phyloP scores from a whole-genome alignment of 257 asterid species.

The Lycium ferocissimum region DNA sequence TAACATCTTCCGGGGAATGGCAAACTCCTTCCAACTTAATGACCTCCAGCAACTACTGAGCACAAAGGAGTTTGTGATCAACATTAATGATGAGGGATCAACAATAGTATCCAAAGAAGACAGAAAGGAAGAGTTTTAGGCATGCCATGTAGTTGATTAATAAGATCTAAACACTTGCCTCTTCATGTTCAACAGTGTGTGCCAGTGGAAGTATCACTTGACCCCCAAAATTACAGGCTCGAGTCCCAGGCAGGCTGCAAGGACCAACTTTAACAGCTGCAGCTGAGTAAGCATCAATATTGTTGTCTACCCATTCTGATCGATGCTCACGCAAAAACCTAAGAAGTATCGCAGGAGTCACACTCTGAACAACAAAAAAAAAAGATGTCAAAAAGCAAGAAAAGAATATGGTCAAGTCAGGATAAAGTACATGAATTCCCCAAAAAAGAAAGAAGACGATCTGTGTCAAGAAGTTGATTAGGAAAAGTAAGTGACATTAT shows the following conservation, averaged over 20 bases:
- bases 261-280: conserved; percentile 77
- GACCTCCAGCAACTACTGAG: conserved; percentile 79
- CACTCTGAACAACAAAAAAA: conserved; percentile 59
- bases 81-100: neutral
- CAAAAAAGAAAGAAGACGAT: neutral
- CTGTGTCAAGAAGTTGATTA: neutral
- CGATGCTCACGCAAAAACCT: conserved; percentile 87
- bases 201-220: conserved; percentile 89
- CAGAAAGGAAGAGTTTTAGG: neutral
- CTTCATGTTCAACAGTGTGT: conserved; percentile 89
- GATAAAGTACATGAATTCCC: conserved; percentile 6
- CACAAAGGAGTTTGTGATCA: conserved; percentile 23
- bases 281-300: conserved; percentile 80
- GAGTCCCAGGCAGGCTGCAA: conserved; percentile 61
- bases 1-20: conserved; percentile 68
- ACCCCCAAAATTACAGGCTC: conserved; percentile 70
- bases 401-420: neutral
- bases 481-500: neutral
- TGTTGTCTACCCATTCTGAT: conserved; percentile 95
- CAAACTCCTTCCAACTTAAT: conserved; percentile 79
- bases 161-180: conserved; percentile 56
- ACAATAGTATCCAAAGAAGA: neutral
- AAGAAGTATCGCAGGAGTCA: conserved; percentile 85
- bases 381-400: conserved; percentile 25
- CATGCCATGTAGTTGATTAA: neutral